phyloP scores from a whole-genome alignment of 331 rosid genomes.

The Pyracantha coccinea region DNA sequence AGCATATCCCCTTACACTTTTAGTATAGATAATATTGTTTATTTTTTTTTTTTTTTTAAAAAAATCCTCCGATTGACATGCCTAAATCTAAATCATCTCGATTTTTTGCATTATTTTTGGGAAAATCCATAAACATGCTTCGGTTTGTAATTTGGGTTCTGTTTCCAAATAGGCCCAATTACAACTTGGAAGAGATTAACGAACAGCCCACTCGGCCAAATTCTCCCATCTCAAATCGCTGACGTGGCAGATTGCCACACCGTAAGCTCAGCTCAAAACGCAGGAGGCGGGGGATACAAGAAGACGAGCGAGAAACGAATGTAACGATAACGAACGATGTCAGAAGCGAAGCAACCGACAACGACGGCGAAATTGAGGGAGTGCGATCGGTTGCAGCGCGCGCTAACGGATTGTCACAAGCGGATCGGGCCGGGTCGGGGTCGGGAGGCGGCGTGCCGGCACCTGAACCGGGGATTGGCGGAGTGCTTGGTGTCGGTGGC shows the following conservation, averaged over 20 bases:
- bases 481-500: constrained; percentile 54
- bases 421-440: constrained; percentile 41
- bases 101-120: background rate
- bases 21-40: too few species aligned
- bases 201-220: background rate
- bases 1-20: too few species aligned
- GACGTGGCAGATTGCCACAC: background rate
- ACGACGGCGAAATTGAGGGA: background rate
- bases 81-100: background rate
- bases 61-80: background rate
- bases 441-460: constrained; percentile 58
- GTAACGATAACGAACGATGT: background rate
- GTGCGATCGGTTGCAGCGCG: constrained; percentile 48
- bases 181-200: background rate
- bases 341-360: background rate
- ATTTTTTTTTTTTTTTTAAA: too few species aligned
- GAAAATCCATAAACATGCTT: background rate
- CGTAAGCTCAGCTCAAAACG: background rate
- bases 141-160: background rate
- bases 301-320: background rate
- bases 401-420: constrained; percentile 62
- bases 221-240: background rate
- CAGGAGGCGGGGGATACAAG: background rate
- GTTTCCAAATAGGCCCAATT: background rate
- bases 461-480: constrained; percentile 65